These are phyloP conservation scores for Suhomyces vadensis DNA, from an alignment of 805 yeast genomes.

Conservation along the genomic window DNA sequence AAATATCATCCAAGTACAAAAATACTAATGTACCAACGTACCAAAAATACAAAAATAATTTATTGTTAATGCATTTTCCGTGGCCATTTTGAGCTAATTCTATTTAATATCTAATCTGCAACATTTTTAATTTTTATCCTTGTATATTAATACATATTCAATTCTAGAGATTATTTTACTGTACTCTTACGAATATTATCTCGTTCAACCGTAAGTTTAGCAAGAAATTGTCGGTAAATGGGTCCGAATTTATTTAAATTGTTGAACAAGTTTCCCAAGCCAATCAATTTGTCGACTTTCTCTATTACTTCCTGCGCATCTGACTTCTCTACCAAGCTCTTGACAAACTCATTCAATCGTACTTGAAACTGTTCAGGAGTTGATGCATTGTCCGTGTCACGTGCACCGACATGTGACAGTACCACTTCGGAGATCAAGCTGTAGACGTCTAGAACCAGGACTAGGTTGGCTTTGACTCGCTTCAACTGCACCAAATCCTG, in stretches of 20 bases:
- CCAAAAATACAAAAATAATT: too few relatives aligned
- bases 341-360: constrained; percentile 37
- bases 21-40: too few relatives aligned
- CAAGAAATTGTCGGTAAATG: constrained; percentile 52
- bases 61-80: too few relatives aligned
- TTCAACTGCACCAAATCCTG: constrained; percentile 47
- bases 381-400: constrained; percentile 1
- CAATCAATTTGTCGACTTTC: constrained; percentile 49
- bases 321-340: constrained; percentile 34
- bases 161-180: not conserved
- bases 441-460: constrained; percentile 47
- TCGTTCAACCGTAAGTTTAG: constrained; percentile 41
- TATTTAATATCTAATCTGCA: too few relatives aligned
- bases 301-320: constrained; percentile 35
- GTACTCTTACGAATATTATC: not conserved
- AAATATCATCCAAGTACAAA: too few relatives aligned
- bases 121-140: too few relatives aligned
- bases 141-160: too few relatives aligned
- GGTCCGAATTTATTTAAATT: constrained; percentile 52
- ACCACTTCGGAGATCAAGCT: constrained; percentile 22
- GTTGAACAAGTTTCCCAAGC: constrained; percentile 53
- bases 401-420: not conserved
- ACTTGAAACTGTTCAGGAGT: constrained; percentile 19
- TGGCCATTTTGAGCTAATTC: too few relatives aligned
- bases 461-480: constrained; percentile 45